Conservation (phyloP, 2,329 filamentous ascomycete genomes). For the Colletotrichum godetiae region DNA sequence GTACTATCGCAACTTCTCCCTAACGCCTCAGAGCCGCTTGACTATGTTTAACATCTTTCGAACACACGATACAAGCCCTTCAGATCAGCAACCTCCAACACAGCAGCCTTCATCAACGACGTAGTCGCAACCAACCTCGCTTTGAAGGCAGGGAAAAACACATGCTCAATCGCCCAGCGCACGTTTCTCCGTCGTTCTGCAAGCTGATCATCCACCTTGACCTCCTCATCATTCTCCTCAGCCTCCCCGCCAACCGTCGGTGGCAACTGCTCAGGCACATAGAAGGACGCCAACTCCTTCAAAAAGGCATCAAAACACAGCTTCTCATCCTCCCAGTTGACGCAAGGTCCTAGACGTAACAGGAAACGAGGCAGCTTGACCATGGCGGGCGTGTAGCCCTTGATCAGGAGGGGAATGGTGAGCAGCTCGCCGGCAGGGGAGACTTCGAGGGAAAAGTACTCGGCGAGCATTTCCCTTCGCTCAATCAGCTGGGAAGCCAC, state of each 20-base stretch:
- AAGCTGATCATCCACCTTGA: constrained; percentile 58
- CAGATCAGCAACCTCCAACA: constrained; percentile 89
- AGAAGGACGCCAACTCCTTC: constrained; percentile 88
- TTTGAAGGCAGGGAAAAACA: constrained; percentile 91
- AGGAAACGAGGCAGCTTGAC: constrained; percentile 91
- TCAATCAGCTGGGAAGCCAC: constrained; percentile 78
- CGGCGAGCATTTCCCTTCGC: constrained; percentile 85
- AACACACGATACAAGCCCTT: constrained; percentile 96
- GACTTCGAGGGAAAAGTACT: constrained; percentile 92
- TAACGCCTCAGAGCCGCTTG: too few species aligned
- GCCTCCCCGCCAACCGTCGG: constrained; percentile 46
- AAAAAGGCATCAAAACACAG: constrained; percentile 87
- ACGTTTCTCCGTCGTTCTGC: constrained; percentile 75
- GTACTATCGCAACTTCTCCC: too few species aligned
- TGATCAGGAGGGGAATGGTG: constrained; percentile 85
- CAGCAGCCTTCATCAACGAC: constrained; percentile 76
- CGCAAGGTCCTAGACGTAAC: constrained; percentile 85
- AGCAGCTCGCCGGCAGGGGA: constrained; percentile 80
- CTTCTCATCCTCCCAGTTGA: constrained; percentile 88
- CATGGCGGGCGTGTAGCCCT: constrained; percentile 87
- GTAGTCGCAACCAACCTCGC: constrained; percentile 85
- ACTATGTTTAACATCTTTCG: too few species aligned
- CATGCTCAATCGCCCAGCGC: constrained; percentile 81
- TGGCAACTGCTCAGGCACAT: constrained; percentile 88
- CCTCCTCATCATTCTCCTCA: constrained; percentile 44